A percentile compares a stretch with the other conserved stretches of the same genome.
Conservation (phyloP, 2,329 filamentous ascomycete species). For the Alternaria novae-zelandiae region DNA sequence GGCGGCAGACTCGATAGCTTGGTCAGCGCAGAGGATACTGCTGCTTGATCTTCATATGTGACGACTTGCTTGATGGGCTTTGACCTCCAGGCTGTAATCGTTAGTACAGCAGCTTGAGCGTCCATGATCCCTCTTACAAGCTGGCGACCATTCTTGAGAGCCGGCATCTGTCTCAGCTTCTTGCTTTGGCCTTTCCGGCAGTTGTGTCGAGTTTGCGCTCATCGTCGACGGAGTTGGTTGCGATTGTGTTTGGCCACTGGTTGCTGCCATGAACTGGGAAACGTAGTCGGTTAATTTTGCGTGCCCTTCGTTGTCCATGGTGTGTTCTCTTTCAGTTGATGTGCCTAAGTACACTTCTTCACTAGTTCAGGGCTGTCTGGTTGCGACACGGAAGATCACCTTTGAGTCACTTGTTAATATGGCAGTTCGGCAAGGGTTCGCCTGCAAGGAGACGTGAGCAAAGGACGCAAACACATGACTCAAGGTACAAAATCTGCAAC, state of each 20-base stretch:
- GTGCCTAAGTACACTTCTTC: background rate
- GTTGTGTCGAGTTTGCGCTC: background rate
- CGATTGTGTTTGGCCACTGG: slow-evolving; percentile 4
- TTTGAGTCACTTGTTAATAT: slow-evolving; percentile 30
- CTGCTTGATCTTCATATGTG: slow-evolving; percentile 67
- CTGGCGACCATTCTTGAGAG: slow-evolving; percentile 47
- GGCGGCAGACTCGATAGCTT: slow-evolving; percentile 76
- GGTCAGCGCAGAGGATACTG: slow-evolving; percentile 64
- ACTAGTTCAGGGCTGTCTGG: background rate
- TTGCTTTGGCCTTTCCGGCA: slow-evolving; percentile 6
- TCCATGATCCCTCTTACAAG: slow-evolving; percentile 35
- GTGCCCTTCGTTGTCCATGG: slow-evolving; percentile 17
- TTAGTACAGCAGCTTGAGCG: slow-evolving; percentile 11
- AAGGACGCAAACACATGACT: slow-evolving; percentile 29
- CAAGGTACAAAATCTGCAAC: slow-evolving; percentile 16
- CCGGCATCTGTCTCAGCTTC: slow-evolving; percentile 5
- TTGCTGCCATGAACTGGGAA: slow-evolving; percentile 12
- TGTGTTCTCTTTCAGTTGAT: background rate
- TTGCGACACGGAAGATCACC: background rate
- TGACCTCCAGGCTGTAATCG: slow-evolving; percentile 68
- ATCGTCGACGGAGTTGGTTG: background rate
- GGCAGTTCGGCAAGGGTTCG: slow-evolving; percentile 24
- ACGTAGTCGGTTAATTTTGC: slow-evolving; percentile 19
- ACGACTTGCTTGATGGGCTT: slow-evolving; percentile 82
- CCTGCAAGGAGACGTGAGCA: slow-evolving; percentile 27